Percentiles rank a stretch among this genome's conserved stretches.
Evolutionary conservation across 75 land plant genomes (phyloP).

Genomic region (Pinus albicaulis): DNA sequence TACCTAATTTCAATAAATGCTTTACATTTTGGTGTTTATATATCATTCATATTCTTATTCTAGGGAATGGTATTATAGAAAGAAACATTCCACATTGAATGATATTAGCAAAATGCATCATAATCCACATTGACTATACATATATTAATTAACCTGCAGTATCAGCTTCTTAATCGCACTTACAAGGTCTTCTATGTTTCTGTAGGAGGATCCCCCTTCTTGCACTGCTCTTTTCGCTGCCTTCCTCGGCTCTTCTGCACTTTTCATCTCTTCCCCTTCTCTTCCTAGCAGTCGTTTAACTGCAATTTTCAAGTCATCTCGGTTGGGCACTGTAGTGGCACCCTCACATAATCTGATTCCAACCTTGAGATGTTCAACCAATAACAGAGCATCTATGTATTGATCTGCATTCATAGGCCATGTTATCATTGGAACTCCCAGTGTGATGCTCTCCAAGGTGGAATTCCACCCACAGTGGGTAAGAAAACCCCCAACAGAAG

Average conservation of each 20-base stretch:
- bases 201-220: not conserved
- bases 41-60: too few relatives aligned
- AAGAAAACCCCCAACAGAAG: constrained; percentile 45
- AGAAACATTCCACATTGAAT: too few relatives aligned
- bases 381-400: not conserved
- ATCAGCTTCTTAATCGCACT: not conserved
- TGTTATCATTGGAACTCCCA: constrained; percentile 25
- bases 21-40: too few relatives aligned
- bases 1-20: too few relatives aligned
- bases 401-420: not conserved
- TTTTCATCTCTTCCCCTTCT: not conserved
- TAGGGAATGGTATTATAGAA: too few relatives aligned
- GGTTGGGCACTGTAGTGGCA: not conserved
- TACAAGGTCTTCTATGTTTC: not conserved
- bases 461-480: constrained; percentile 40
- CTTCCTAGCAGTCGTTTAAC: not conserved
- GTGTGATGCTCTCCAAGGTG: constrained; percentile 18
- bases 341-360: not conserved
- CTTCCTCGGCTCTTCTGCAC: not conserved
- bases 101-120: too few relatives aligned
- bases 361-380: not conserved
- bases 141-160: too few relatives aligned
- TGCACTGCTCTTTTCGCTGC: not conserved
- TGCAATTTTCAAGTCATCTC: not conserved
- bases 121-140: too few relatives aligned